Percentiles rank a stretch among this genome's conserved stretches.
Evolutionary conservation across 2,329 filamentous ascomycete genomes (phyloP).

Genomic region (Talaromyces rugulosus): DNA sequence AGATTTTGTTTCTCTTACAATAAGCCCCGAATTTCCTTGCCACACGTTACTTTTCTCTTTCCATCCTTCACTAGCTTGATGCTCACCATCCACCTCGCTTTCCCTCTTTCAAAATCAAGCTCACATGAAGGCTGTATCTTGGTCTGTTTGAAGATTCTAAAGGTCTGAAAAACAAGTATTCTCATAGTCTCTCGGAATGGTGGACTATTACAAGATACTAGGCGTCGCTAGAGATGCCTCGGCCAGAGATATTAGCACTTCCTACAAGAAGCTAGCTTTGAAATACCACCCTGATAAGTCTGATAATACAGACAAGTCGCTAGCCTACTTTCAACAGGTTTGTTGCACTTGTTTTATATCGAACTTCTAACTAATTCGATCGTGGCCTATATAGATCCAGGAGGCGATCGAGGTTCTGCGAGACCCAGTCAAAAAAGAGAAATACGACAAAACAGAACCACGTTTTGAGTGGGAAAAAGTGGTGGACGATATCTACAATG

Average conservation of each 20-base stretch:
- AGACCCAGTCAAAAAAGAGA: slow-evolving; percentile 20
- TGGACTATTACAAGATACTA: slow-evolving; percentile 26
- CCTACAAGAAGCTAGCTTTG: slow-evolving; percentile 32
- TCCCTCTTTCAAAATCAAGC: neutral
- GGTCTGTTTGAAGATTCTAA: neutral
- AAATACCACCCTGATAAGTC: slow-evolving; percentile 33
- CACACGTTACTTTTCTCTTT: neutral
- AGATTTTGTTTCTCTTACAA: neutral
- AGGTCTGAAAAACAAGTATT: neutral
- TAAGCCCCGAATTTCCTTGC: neutral
- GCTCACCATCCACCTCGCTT: neutral
- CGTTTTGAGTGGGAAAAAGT: neutral
- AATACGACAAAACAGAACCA: slow-evolving; percentile 17
- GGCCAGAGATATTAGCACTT: slow-evolving; percentile 28
- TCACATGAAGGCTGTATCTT: neutral
- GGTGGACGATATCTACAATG: neutral
- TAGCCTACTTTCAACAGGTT: neutral
- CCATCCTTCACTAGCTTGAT: neutral
- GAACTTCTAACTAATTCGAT: neutral
- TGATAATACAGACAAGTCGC: slow-evolving; percentile 11
- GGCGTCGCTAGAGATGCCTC: slow-evolving; percentile 22
- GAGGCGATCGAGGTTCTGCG: slow-evolving; percentile 32
- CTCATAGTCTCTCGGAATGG: neutral
- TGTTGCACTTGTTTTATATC: neutral
- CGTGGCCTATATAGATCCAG: slow-evolving; percentile 22